phyloP scores from a whole-genome alignment of 1,284 basidiomycete species.

The Malassezia equina region DNA sequence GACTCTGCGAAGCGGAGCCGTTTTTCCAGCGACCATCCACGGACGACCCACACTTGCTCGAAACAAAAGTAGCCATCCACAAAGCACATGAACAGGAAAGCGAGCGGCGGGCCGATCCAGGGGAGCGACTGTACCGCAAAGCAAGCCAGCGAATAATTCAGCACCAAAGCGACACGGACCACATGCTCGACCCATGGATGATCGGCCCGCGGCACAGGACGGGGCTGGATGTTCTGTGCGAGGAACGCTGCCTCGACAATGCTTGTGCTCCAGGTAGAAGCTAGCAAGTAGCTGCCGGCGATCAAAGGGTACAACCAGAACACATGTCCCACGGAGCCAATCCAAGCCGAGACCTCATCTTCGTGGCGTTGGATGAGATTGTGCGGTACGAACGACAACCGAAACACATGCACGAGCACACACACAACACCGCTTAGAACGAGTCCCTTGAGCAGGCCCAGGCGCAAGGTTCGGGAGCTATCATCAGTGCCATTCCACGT shows the following conservation, averaged over 20 bases:
- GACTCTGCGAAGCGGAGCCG: constrained; percentile 44
- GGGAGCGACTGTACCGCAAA: constrained; percentile 30
- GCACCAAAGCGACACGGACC: constrained; percentile 33
- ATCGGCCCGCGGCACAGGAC: too few relatives aligned
- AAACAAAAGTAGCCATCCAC: constrained; percentile 48
- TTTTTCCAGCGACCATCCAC: constrained; percentile 32
- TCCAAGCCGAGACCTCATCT: constrained; percentile 7
- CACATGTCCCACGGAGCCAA: constrained; percentile 26
- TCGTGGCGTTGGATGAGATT: constrained; percentile 2
- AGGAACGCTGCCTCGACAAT: constrained; percentile 39
- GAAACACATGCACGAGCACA: constrained; percentile 37
- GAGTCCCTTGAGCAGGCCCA: constrained; percentile 37
- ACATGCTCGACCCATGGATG: constrained; percentile 23
- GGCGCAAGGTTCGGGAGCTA: constrained; percentile 32
- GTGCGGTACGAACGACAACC: constrained; percentile 37
- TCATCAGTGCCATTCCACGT: not conserved
- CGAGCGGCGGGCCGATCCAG: constrained; percentile 27
- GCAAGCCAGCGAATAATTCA: constrained; percentile 35
- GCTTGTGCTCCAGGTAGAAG: constrained; percentile 41
- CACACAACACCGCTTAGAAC: constrained; percentile 33
- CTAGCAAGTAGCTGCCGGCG: constrained; percentile 38
- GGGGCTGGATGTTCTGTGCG: constrained; percentile 14
- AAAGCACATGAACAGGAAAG: constrained; percentile 41
- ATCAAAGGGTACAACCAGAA: constrained; percentile 46
- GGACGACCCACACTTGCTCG: constrained; percentile 41